These are phyloP conservation scores for Abrus precatorius DNA, from an alignment of 306 rosid species.

Conservation along the genomic window DNA sequence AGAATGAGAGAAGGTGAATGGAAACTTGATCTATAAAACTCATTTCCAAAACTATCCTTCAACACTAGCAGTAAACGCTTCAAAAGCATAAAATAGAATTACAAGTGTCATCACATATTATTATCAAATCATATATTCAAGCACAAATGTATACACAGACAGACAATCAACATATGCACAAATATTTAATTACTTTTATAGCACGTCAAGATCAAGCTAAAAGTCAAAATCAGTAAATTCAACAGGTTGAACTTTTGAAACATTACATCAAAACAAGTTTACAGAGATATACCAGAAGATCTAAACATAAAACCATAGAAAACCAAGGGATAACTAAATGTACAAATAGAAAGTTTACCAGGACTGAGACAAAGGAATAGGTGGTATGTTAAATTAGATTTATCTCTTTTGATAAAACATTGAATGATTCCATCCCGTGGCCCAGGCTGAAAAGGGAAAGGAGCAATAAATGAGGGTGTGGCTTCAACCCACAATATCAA, in stretches of 20 bases:
- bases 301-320: background rate
- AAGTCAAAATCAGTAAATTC: constrained; percentile 9
- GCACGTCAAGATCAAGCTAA: background rate
- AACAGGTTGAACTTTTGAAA: background rate
- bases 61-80: background rate
- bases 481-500: constrained; percentile 28
- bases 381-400: constrained; percentile 83
- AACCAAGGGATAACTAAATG: background rate
- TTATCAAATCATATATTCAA: constrained; percentile 19
- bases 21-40: constrained; percentile 16
- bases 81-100: background rate
- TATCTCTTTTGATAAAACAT: constrained; percentile 89
- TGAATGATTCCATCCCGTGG: constrained; percentile 79
- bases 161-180: constrained; percentile 8
- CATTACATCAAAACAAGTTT: background rate
- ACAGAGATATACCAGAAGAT: constrained; percentile 33
- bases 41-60: constrained; percentile 2
- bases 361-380: constrained; percentile 85
- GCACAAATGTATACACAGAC: constrained; percentile 1
- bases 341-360: constrained; percentile 53
- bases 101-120: background rate
- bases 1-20: background rate
- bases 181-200: background rate
- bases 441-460: constrained; percentile 76
- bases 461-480: constrained; percentile 31